Evolutionary conservation across 805 yeast species (phyloP).

Genomic region (Blastobotrys peoriensis): DNA sequence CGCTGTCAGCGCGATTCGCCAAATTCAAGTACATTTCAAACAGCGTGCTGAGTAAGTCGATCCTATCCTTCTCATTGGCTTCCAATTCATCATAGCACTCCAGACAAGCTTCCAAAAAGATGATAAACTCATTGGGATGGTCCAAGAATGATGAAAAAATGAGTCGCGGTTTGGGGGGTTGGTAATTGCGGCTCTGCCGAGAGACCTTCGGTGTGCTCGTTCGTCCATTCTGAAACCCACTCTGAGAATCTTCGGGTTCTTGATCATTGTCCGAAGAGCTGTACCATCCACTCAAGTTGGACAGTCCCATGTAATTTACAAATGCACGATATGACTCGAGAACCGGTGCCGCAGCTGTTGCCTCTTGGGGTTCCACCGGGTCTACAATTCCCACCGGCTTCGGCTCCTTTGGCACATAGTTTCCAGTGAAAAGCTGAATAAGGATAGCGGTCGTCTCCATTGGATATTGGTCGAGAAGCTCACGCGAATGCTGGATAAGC

Average conservation of each 20-base stretch:
- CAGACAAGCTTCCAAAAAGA: constrained; percentile 85
- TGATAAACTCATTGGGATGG: constrained; percentile 82
- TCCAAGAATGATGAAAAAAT: constrained; percentile 83
- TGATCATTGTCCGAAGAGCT: too few species aligned
- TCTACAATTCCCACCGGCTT: constrained; percentile 9
- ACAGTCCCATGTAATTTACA: constrained; percentile 41
- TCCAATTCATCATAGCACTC: constrained; percentile 72
- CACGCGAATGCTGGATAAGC: constrained; percentile 58
- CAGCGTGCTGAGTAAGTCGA: constrained; percentile 68
- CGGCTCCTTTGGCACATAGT: constrained; percentile 45
- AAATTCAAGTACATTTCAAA: constrained; percentile 74
- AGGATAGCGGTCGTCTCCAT: constrained; percentile 75
- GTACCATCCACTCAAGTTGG: too few species aligned
- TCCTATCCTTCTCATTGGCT: constrained; percentile 61
- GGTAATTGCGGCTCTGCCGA: constrained; percentile 53
- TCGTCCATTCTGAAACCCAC: constrained; percentile 5
- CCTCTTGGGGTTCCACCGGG: neutral
- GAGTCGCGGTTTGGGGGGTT: constrained; percentile 85
- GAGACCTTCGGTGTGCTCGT: constrained; percentile 13
- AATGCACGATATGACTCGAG: constrained; percentile 54
- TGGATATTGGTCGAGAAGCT: constrained; percentile 61
- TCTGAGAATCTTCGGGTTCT: too few species aligned
- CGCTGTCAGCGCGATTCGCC: constrained; percentile 37
- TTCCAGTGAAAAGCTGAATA: constrained; percentile 86
- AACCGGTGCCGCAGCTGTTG: constrained; percentile 25